Evolutionary conservation across 805 yeast species (phyloP).

Genomic region (Nakazawaea holstii): DNA sequence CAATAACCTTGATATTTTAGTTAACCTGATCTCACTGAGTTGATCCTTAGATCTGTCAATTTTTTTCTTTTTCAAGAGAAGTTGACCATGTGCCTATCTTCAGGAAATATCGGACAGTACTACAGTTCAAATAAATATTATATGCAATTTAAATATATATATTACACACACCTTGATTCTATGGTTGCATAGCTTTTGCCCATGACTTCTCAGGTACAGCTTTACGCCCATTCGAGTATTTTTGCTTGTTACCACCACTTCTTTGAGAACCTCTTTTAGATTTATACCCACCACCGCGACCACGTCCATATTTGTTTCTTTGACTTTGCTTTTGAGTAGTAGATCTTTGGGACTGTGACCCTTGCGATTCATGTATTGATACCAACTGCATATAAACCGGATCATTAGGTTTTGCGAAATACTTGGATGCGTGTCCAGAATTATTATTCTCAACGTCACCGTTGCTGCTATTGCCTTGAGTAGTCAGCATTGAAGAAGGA

Average conservation of each 20-base stretch:
- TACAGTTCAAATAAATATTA: too few relatives aligned
- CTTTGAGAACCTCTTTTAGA: slow-evolving; percentile 1
- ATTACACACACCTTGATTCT: too few relatives aligned
- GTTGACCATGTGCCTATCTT: too few relatives aligned
- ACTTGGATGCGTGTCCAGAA: background rate
- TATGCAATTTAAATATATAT: too few relatives aligned
- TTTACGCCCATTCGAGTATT: background rate
- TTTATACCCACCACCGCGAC: background rate
- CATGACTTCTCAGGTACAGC: background rate
- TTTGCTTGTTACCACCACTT: background rate
- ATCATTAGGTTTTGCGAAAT: slow-evolving; percentile 13
- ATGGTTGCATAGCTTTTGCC: background rate
- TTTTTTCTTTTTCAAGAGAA: too few relatives aligned
- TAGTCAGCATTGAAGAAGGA: slow-evolving; percentile 1
- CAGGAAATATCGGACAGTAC: too few relatives aligned
- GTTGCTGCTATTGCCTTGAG: slow-evolving; percentile 1
- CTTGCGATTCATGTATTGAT: background rate
- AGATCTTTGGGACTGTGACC: background rate
- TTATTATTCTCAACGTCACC: too few relatives aligned
- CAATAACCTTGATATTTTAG: too few relatives aligned
- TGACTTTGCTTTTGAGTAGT: background rate
- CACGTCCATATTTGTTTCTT: background rate
- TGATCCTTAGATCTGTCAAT: too few relatives aligned
- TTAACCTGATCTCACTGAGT: too few relatives aligned
- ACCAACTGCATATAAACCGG: slow-evolving; percentile 10